Base-by-base conservation (phyloP, 805 yeast species). In the Teunomyces cretensis region DNA sequence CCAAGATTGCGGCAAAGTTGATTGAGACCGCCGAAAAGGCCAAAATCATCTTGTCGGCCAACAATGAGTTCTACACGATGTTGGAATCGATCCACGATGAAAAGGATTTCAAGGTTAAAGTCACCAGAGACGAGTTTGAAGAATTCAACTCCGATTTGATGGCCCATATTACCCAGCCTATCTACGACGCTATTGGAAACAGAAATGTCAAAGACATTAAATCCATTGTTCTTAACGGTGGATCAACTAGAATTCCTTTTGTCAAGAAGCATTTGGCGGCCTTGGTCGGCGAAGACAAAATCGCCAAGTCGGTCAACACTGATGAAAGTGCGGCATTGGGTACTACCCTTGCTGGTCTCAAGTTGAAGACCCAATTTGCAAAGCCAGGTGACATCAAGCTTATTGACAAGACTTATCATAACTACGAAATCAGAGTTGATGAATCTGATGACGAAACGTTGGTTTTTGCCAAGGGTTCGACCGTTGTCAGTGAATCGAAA, bases 241-340 rank as follows among this genome's bases (percentile, higher is more conserved):
- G 99, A 1, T 81, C 96, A 0, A 81, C 92, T 5, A 81, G 99
- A 62, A 87, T 89, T 26, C 99, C 99, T 12, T 76, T 86, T 57
- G 86, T 94, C 39, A 94, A 89, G 64, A 75, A 79, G 45, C 78
- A 76, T 43, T 68, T 88, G 47, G 49, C 61, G 1, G 60, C 76
- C 2, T 69, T 81, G 36, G 67, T 84, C 33, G 88, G 85, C 1
- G 80, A 79, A 14, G 84, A 80, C 2, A 68, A 60, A 49, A 72
- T 91, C 32, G 76, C 96, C 16, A 89, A 84, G 63, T 88, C 84
- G 42, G 95, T 94, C 37, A 94, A 94, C 64, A 94, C 99, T 0
- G 99, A 94, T 65, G 99, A 94, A 69, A 83, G 97, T 37, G 88
- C 88, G 42, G 96, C 88, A 11, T 75, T 88, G 55, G 99, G 99